phyloP scores from a whole-genome alignment of 805 yeast genomes.

The Kluyveromyces aestuarii region DNA sequence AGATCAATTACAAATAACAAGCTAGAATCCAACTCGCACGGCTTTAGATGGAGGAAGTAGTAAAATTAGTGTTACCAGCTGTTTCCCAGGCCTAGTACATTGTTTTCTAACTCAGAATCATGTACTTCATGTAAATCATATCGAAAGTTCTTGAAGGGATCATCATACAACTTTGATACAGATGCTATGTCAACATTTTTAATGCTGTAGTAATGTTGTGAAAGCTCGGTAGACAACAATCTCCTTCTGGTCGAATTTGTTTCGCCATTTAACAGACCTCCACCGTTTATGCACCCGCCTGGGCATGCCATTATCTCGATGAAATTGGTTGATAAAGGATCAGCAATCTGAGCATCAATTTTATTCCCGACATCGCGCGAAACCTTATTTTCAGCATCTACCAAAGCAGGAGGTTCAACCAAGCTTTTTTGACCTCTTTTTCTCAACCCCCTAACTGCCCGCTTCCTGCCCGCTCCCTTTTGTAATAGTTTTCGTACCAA shows the following conservation, averaged over 20 bases:
- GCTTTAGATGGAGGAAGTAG: no score
- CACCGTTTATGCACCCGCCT: constrained; percentile 94
- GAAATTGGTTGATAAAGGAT: constrained; percentile 63
- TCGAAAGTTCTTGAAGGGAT: neutral
- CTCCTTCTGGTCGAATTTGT: constrained; percentile 9
- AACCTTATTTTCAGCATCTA: constrained; percentile 11
- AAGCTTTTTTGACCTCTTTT: constrained; percentile 16
- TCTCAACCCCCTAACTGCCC: constrained; percentile 22
- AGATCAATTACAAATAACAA: no score
- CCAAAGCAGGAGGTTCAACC: neutral
- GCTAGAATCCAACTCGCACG: no score
- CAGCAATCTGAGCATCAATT: constrained; percentile 32
- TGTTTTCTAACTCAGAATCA: neutral
- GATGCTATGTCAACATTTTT: neutral
- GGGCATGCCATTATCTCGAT: constrained; percentile 99
- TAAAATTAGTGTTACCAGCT: constrained; percentile 11
- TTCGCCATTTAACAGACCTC: constrained; percentile 69
- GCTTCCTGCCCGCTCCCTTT: constrained; percentile 12
- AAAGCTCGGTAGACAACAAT: constrained; percentile 10
- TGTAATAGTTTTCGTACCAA: constrained; percentile 73
- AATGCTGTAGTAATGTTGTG: neutral
- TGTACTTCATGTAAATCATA: constrained; percentile 10
- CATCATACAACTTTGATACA: neutral
- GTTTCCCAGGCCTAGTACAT: constrained; percentile 17
- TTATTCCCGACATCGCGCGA: constrained; percentile 4